Percentiles rank a stretch among this genome's conserved stretches.
These are phyloP conservation scores for Stellera chamaejasme DNA, from an alignment of 345 rosid species.

Conservation along the genomic window DNA sequence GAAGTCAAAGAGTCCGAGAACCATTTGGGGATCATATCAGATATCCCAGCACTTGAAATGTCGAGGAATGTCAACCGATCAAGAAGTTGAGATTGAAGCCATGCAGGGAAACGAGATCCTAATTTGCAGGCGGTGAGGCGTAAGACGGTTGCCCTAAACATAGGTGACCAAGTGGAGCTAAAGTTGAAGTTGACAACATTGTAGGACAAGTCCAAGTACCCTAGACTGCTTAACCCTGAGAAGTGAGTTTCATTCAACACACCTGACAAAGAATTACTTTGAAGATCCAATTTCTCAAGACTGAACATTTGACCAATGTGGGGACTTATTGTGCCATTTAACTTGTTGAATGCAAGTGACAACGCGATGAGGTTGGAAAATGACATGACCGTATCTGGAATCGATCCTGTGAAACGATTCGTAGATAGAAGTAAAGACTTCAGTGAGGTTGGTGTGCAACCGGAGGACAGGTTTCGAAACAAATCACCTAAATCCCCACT, in stretches of 20 bases:
- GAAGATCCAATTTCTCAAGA: neutral
- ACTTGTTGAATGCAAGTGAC: neutral
- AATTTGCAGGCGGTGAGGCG: neutral
- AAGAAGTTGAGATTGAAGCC: constrained; percentile 4
- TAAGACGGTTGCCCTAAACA: neutral
- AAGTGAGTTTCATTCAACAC: neutral
- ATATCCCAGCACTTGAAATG: constrained; percentile 6
- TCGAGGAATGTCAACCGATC: constrained; percentile 1
- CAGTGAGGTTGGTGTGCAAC: constrained; percentile 5
- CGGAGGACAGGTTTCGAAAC: neutral
- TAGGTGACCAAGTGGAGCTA: constrained; percentile 3
- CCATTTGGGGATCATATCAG: constrained; percentile 7
- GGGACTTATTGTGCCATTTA: neutral
- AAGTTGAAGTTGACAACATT: neutral
- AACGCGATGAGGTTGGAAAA: neutral
- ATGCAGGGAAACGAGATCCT: constrained; percentile 1
- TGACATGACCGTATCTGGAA: neutral
- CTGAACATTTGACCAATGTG: neutral
- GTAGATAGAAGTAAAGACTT: neutral
- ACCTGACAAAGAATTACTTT: constrained; percentile 1
- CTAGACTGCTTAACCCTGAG: neutral
- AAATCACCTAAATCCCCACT: neutral
- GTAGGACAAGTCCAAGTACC: neutral
- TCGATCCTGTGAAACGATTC: neutral
- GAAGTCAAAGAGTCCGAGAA: constrained; percentile 1